Evolutionary conservation across 768 basidiomycete genomes (phyloP).

Genomic region (Sutorius australiensis): DNA sequence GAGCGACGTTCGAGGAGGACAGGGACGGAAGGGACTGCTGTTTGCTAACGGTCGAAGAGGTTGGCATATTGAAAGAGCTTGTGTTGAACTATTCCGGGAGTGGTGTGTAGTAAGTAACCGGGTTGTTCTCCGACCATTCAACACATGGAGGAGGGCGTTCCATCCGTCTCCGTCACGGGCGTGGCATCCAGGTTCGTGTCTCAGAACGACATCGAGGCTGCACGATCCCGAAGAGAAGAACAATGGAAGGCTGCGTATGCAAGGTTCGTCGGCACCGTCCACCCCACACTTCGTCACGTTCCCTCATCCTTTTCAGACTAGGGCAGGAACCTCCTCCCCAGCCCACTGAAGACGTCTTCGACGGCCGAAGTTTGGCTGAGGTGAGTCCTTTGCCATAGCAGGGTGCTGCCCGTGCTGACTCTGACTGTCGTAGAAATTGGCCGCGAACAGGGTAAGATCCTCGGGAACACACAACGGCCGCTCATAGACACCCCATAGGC

Average conservation of each 20-base stretch:
- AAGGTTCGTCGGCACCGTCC: constrained; percentile 38
- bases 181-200: constrained; percentile 86
- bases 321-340: constrained; percentile 82
- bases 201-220: constrained; percentile 70
- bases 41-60: constrained; percentile 14
- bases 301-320: constrained; percentile 42
- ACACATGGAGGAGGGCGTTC: constrained; percentile 63
- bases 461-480: neutral
- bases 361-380: constrained; percentile 86
- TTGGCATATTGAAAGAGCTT: constrained; percentile 12
- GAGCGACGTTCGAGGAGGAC: constrained; percentile 26
- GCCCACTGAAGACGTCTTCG: constrained; percentile 72
- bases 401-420: constrained; percentile 11
- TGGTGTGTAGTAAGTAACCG: neutral
- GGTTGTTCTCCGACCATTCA: constrained; percentile 21
- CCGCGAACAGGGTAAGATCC: constrained; percentile 72
- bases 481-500: constrained; percentile 42
- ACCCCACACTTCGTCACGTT: neutral
- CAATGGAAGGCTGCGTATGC: constrained; percentile 92
- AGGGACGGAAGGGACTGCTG: constrained; percentile 22
- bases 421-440: constrained; percentile 62
- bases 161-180: constrained; percentile 64
- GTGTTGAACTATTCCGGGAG: neutral
- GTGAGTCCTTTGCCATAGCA: constrained; percentile 42
- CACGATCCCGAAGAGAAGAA: constrained; percentile 68